Evolutionary conservation across 106 monocot species (phyloP), one percentile per base, ranked within the genome.

Genomic region (Agapanthus africanus): DNA sequence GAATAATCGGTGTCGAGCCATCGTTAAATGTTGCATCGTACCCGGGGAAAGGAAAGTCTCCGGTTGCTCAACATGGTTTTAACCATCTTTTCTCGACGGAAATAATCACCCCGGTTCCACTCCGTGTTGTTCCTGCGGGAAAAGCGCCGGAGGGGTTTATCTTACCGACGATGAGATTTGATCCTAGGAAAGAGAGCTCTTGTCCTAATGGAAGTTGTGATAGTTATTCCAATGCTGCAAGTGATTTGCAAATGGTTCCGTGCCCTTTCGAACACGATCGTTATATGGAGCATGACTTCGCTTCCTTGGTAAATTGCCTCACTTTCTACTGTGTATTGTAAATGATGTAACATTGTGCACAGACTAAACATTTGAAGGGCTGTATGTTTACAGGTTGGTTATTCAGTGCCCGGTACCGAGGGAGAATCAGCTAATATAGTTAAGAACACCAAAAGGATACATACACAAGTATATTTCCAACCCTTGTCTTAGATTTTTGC

Each of bases 221-320:
- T 38, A 18, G 16, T 57, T 6, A 31, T 31, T 13, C 30, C 14
- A 11, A 30, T 9, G 30, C 27, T 57, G 56, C 30, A 57, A 57
- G 27, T 57, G 4, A 31, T 30, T 39, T 64, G 33, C 64, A 64
- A n/a, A 16, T 64, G 38, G 22, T 37, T 64, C 64, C 38, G 23
- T 64, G 22, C 19, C 38, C 21, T 21, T 22, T 23, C 22, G 64
- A 39, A 10, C n/a, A 64, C 22, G 38, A 64, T 64, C 33, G 21
- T n/a, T 37, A 39, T 37, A 23, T 64, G 38, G 21, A 39, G 64
- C 37, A 64, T 64, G 38, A 28, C 64, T 7, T 64, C 10, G 21
- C 64, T 64, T 64, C 64, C n/a, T 21, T 64, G 64, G 64, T 64
- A 39, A 22, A n/a, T 37, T 22, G 37, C 1, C 25, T 63, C 35